Conservation (phyloP, 345 rosid species). For the Populus alba region DNA sequence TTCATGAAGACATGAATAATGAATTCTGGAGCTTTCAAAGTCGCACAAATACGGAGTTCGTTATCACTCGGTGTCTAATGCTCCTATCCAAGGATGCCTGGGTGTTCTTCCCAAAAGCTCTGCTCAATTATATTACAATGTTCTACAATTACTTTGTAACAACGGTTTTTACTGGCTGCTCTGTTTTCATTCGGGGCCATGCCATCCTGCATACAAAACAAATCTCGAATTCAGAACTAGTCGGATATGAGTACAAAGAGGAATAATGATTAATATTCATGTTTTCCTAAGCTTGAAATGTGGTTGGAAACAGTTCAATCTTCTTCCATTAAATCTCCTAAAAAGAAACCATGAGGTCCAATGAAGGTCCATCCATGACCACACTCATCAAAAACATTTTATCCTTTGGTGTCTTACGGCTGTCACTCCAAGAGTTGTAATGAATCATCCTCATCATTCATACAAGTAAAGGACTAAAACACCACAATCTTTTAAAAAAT, state of each 20-base stretch:
- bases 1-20: too few relatives aligned
- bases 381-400: background rate
- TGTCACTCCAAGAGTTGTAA: background rate
- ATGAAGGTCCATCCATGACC: background rate
- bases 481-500: background rate
- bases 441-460: background rate
- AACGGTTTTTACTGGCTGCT: slow-evolving; percentile 12
- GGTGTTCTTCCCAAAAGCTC: slow-evolving; percentile 62
- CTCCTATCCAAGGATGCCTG: slow-evolving; percentile 39
- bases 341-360: background rate
- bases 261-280: background rate
- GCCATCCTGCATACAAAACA: slow-evolving; percentile 32
- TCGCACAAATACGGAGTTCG: background rate
- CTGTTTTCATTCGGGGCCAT: slow-evolving; percentile 21
- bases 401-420: background rate
- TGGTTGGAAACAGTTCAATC: background rate
- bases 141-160: slow-evolving; percentile 34
- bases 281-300: background rate
- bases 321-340: background rate
- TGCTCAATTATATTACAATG: slow-evolving; percentile 63
- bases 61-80: background rate
- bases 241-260: background rate
- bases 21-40: background rate
- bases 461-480: background rate
- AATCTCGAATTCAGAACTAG: background rate